Evolutionary conservation across 2,329 filamentous ascomycete genomes (phyloP).

Genomic region (Calonectria naviculata): DNA sequence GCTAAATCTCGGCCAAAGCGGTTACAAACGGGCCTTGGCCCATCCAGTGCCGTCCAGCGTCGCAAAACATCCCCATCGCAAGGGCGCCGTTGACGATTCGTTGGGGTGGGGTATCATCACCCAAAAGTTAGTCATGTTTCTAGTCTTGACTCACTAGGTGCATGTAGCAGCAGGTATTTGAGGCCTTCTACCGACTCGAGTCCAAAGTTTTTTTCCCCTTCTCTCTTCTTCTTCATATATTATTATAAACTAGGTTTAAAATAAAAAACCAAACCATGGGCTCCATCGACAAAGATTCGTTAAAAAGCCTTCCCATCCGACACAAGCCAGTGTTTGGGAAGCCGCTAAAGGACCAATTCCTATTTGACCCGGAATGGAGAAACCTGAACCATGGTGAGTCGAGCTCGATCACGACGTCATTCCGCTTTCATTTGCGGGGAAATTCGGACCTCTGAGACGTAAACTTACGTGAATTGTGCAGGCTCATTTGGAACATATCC

Average conservation of each 20-base stretch:
- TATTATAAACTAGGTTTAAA: not conserved
- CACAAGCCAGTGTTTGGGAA: constrained; percentile 46
- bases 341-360: constrained; percentile 70
- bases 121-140: not conserved
- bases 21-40: constrained; percentile 14
- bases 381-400: constrained; percentile 82
- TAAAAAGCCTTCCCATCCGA: constrained; percentile 37
- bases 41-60: not conserved
- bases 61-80: constrained; percentile 6
- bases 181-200: not conserved
- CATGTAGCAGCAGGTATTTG: not conserved
- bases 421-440: not conserved
- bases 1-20: constrained; percentile 16
- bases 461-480: constrained; percentile 37
- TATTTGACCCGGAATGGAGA: constrained; percentile 73
- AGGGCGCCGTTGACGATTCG: constrained; percentile 38
- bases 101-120: constrained; percentile 31
- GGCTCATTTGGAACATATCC: constrained; percentile 88
- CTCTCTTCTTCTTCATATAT: too few relatives aligned
- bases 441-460: not conserved
- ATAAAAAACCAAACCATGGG: constrained; percentile 28
- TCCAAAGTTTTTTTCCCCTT: not conserved
- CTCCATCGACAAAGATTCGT: constrained; percentile 27
- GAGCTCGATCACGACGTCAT: not conserved
- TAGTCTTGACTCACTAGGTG: constrained; percentile 1